Evolutionary conservation across 495 filamentous ascomycete genomes (phyloP), one percentile per base, ranked within the genome.

Genomic region (Aspergillus coremiiformis): DNA sequence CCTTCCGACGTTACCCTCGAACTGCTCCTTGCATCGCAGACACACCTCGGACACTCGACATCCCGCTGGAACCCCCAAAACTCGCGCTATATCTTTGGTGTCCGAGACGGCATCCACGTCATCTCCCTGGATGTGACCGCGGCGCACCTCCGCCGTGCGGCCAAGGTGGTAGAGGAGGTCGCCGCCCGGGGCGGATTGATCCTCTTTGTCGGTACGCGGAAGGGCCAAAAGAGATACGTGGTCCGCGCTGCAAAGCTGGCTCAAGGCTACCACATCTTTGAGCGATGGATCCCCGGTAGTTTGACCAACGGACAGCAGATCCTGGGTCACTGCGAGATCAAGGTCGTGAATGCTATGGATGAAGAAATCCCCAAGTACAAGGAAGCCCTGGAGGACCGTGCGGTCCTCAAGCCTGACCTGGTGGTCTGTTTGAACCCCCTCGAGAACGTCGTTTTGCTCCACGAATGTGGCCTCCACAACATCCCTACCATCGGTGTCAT

Each of bases 41-140:
- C 83, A 24, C 93, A 98, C 74, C 81, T 97, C 63, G 93, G 93
- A 52, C 93, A 97, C 73, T 77, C 85, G 58, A 93, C 87, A 2
- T 89, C 90, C 42, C 81, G 90, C 50, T 98, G 93, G 93, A 94
- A 97, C 73, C 92, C 94, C 12, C 83, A 83, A 33, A 98, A 97
- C 75, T 83, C 88, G 44, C 84, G 89, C 33, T 97, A 97, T 72
- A 97, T 98, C 68, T 91, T 87, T 66, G 93, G 93, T 61, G 83
- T 94, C 54, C 82, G 92, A 17, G 81, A 90, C 49, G 89, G 85
- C 43, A 85, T 96, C 54, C 93, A 98, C 72, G 92, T 98, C 65
- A 93, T 98, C 68, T 86, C 83, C 9, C 82, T 96, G 2, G 93
- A 97, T 63, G 70, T 79, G 47, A 96, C 86, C 15, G 88, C 89